These are phyloP conservation scores for Cucumis cinereus DNA, from an alignment of 306 rosid species.

Conservation along the genomic window DNA sequence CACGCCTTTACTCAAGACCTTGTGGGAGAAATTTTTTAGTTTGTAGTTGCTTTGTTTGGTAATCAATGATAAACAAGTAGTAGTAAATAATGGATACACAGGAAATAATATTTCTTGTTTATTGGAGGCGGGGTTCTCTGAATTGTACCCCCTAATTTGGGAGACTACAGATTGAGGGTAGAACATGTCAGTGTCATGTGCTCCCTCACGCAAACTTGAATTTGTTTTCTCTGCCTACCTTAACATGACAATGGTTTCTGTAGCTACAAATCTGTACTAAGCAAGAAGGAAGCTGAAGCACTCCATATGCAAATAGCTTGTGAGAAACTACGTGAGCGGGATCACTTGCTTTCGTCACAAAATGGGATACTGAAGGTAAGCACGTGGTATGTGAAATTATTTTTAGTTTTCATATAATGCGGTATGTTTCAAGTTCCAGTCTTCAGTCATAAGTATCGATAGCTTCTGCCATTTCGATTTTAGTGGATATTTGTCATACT, in stretches of 20 bases:
- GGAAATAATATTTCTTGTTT: neutral
- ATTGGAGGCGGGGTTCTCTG: neutral
- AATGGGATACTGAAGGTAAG: constrained; percentile 79
- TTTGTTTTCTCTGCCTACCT: neutral
- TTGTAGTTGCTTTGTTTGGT: neutral
- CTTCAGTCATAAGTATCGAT: neutral
- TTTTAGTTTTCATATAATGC: neutral
- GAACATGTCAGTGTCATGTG: neutral
- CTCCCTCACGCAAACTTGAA: neutral
- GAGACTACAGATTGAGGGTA: neutral
- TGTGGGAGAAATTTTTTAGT: neutral
- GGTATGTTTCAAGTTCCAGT: neutral
- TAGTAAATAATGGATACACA: neutral
- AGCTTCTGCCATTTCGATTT: neutral
- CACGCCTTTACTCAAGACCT: neutral
- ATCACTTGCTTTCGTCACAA: constrained; percentile 75
- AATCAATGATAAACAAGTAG: neutral
- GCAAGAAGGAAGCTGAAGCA: constrained; percentile 44
- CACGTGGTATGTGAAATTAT: neutral
- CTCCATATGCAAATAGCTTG: constrained; percentile 40
- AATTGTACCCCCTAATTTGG: neutral
- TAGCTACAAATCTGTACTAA: constrained; percentile 51
- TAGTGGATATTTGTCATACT: neutral
- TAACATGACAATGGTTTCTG: constrained; percentile 4
- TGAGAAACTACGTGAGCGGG: constrained; percentile 64